Percentiles rank a stretch among this genome's conserved stretches.
These are phyloP conservation scores for Podila minutissima DNA, from an alignment of 192 early-diverging fungal species.

Conservation along the genomic window DNA sequence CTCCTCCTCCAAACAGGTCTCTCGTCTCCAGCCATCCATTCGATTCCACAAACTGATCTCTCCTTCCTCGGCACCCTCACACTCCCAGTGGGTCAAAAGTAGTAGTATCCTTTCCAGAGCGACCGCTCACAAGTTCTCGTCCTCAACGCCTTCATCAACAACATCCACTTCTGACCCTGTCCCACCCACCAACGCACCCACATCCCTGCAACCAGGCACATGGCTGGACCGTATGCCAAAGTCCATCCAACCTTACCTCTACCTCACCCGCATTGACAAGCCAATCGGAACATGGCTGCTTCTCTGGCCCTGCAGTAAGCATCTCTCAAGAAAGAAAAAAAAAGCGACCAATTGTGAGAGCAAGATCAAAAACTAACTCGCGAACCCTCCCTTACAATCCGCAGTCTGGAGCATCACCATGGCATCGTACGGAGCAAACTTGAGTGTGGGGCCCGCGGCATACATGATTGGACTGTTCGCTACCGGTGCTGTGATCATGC, in stretches of 20 bases:
- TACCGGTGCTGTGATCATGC: constrained; percentile 88
- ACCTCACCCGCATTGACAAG: constrained; percentile 85
- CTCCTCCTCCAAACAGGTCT: neutral
- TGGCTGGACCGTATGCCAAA: constrained; percentile 51
- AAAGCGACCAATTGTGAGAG: neutral
- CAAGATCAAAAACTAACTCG: too few relatives aligned
- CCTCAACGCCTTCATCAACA: neutral
- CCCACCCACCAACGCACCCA: neutral
- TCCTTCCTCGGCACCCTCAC: neutral
- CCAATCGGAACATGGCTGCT: constrained; percentile 94
- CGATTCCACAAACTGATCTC: constrained; percentile 1
- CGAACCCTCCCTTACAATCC: too few relatives aligned
- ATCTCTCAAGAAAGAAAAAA: neutral
- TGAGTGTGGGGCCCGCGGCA: constrained; percentile 61
- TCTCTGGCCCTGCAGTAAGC: constrained; percentile 88
- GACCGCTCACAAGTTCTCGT: neutral
- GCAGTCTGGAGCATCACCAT: constrained; percentile 80
- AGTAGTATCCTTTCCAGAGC: neutral
- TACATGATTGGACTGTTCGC: constrained; percentile 85
- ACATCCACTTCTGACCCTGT: neutral
- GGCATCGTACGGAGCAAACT: constrained; percentile 69
- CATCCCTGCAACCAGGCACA: constrained; percentile 11
- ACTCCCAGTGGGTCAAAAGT: too few relatives aligned
- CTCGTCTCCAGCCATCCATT: neutral
- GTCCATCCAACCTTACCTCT: constrained; percentile 73